Base-by-base conservation (phyloP, 2,329 filamentous ascomycete species). In the Celoporthe dispersa region DNA sequence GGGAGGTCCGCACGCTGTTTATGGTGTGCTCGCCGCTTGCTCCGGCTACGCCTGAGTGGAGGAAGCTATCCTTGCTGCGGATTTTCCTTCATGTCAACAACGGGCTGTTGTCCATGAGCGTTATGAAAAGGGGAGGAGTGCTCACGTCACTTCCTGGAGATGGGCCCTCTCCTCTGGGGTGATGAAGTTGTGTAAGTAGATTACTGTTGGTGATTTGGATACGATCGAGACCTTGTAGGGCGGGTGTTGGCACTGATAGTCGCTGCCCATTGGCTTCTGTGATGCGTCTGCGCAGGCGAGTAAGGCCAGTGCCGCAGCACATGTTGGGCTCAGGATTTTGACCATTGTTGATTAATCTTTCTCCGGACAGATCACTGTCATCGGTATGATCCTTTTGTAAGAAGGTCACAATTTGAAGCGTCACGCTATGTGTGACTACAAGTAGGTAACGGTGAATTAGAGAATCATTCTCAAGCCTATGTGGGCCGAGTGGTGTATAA, bases 101-200 rank as follows among this genome's bases (percentile, higher is more conserved):
- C 3, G 3, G 6, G 51, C 14, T 9, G 11, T 14, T 4, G 8
- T 53, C 51, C 51, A 25, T 55, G 51, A 4, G 6, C 25, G 11
- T 28, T 25, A 25, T 12, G 51, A 25, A 55, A 1, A 12, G 31
- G 8, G 8, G 19, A 22, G 33, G 14, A 4, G n/a, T 28, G 41
- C 62, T 19, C 33, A 64, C 62, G 62, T 64, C 19, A 64, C 41
- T 33, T 64, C 62, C 25, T 64, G 62, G 19, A 83, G 77, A 70
- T 82, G 80, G 3, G 68, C 66, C 14, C 77, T 76, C 72, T 82
- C 81, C 33, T 79, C 74, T 11, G 74, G 66, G 1, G 77, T 81
- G 41, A 83, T 70, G 70, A 83, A 83, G 48, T 78, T 74, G 33
- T 75, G 75, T 11, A 82, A 76, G 62, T 83, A 83, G 41, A 82